Evolutionary conservation across 768 basidiomycete species (phyloP).

Genomic region (Lentinula boryana): DNA sequence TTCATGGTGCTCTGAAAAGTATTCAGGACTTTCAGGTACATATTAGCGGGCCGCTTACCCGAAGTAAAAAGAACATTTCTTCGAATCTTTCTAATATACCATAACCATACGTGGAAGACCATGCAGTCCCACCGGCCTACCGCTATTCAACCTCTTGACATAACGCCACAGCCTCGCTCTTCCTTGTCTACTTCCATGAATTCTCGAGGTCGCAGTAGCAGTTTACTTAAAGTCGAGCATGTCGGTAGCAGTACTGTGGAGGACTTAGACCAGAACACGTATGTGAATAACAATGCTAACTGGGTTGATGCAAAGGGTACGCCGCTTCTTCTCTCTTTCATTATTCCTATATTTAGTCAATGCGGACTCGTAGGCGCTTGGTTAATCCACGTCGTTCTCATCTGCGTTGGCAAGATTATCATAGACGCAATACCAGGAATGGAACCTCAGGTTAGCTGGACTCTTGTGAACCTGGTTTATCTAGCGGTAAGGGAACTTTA

Average conservation of each 20-base stretch:
- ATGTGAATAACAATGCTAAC: constrained; percentile 81
- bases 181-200: constrained; percentile 24
- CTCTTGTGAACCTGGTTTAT: constrained; percentile 85
- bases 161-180: constrained; percentile 17
- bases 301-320: constrained; percentile 93
- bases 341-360: neutral
- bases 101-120: constrained; percentile 3
- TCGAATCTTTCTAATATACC: neutral
- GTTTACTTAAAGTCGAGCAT: constrained; percentile 82
- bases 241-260: constrained; percentile 68
- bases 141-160: constrained; percentile 45
- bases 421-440: constrained; percentile 94
- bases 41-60: neutral
- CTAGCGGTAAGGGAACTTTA: constrained; percentile 59
- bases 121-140: constrained; percentile 31
- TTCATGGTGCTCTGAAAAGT: too few species aligned
- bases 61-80: neutral
- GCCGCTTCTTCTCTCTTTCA: constrained; percentile 11
- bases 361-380: constrained; percentile 69
- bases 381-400: constrained; percentile 94
- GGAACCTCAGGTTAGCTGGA: constrained; percentile 94
- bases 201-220: constrained; percentile 56
- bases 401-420: constrained; percentile 84
- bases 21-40: too few species aligned
- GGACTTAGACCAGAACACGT: constrained; percentile 76